Evolutionary conservation across 2,329 filamentous ascomycete species (phyloP), one percentile per base, ranked within the genome.

Genomic region (Karstenula rhodostoma): DNA sequence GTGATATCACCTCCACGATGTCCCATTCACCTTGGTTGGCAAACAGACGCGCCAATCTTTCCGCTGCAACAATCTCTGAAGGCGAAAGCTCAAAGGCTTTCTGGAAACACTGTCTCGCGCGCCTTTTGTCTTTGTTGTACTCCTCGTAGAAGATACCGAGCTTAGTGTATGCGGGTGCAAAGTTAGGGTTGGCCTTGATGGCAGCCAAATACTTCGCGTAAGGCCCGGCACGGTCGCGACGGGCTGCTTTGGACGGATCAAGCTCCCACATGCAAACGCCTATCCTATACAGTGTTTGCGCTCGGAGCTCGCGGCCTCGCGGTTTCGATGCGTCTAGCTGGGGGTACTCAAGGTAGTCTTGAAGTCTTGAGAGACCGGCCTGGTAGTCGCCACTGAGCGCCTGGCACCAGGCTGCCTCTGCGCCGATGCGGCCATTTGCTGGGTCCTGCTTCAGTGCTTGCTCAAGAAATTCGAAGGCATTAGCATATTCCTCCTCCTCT

Each of bases 21-120:
- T 98, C 95, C 95, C 95, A 99, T 71, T 99, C 95, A 40, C 91
- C 89, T 66, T 93, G 89, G 56, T 96, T 89, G 0, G 96, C 94
- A 76, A 97, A 99, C 0, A 89, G 89, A 60, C 87, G 87, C 1
- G 95, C 94, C 17, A 99, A 85, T 29, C 93, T 87, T 77, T 98
- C 92, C 0, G 95, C 95, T 37, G 95, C 93, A 67, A 90, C 84
- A 0, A 97, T 87, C 74, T 99, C 95, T 0, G 91, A 89, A 0
- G 93, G 82, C 0, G 95, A 99, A 3, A 99, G 81, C 76, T 99
- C 95, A 52, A 99, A 91, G 0, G 95, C 95, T 75, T 98, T 97
- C 70, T 97, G 92, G 71, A 98, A 98, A 74, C 94, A 98, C 64
- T 91, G 89, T n/a, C 92, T 86, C 9, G 94, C 93, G 72, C 96